phyloP scores from a whole-genome alignment of 176 grass and related monocot genomes.

The Guadua angustifolia region DNA sequence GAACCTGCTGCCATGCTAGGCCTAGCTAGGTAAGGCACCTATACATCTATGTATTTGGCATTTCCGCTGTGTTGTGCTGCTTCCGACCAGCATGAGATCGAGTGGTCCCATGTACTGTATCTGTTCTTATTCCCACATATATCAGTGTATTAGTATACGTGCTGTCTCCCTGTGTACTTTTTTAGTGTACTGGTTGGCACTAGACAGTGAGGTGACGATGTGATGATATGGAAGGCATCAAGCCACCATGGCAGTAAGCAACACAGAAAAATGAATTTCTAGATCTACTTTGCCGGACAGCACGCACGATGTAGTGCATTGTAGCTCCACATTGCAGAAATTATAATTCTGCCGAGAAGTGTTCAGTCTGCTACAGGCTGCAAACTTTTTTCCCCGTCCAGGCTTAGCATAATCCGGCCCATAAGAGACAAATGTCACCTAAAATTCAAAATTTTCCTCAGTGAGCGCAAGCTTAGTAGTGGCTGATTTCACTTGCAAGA shows the following conservation, averaged over 20 bases:
- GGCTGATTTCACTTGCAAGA: too few species aligned
- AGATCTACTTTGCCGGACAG: background rate
- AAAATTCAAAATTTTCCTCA: too few species aligned
- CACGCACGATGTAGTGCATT: background rate
- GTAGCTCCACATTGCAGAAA: background rate
- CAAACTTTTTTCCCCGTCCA: background rate
- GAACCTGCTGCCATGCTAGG: background rate
- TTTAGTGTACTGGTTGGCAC: background rate
- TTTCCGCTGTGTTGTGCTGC: constrained; percentile 36
- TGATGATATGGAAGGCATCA: background rate
- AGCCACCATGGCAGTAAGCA: background rate
- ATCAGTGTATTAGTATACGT: background rate
- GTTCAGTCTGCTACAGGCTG: background rate
- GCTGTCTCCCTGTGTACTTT: background rate
- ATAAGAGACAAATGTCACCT: too few species aligned
- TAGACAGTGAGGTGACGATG: constrained; percentile 11
- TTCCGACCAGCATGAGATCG: constrained; percentile 34
- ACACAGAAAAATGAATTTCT: background rate
- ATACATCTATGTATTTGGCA: background rate
- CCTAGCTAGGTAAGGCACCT: background rate
- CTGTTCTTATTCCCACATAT: constrained; percentile 9
- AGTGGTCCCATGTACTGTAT: constrained; percentile 2
- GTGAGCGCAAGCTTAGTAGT: too few species aligned
- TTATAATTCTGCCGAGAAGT: background rate
- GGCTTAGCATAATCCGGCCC: background rate